These are phyloP conservation scores for Aspergillus terreus DNA, from an alignment of 2,329 filamentous ascomycete species.

Conservation along the genomic window DNA sequence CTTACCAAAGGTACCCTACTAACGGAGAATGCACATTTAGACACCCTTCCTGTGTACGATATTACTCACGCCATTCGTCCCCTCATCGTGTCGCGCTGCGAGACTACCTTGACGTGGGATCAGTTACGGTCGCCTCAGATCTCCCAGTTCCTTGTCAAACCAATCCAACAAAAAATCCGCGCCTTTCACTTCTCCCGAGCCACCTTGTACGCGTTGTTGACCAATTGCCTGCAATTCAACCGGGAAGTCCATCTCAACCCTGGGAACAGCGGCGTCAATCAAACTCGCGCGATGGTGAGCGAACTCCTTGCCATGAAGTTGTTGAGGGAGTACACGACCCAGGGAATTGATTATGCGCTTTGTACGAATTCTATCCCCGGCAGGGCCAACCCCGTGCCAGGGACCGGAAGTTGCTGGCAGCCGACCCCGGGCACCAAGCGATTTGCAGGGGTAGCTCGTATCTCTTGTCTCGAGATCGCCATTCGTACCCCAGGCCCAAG, in stretches of 20 bases:
- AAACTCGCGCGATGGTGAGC: slow-evolving; percentile 81
- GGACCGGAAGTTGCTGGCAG: slow-evolving; percentile 35
- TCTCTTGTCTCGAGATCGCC: slow-evolving; percentile 87
- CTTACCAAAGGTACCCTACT: neutral
- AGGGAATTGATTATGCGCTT: slow-evolving; percentile 89
- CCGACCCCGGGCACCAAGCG: slow-evolving; percentile 40
- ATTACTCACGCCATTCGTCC: slow-evolving; percentile 87
- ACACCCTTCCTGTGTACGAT: slow-evolving; percentile 82
- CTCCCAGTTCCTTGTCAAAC: slow-evolving; percentile 92
- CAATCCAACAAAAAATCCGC: slow-evolving; percentile 86
- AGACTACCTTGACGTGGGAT: slow-evolving; percentile 91
- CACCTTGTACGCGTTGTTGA: slow-evolving; percentile 84
- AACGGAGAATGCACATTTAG: slow-evolving; percentile 43
- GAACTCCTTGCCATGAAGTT: slow-evolving; percentile 87
- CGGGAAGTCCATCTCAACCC: slow-evolving; percentile 82
- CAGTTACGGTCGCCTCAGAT: slow-evolving; percentile 93
- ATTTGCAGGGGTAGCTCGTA: slow-evolving; percentile 63
- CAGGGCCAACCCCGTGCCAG: slow-evolving; percentile 63
- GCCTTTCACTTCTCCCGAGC: slow-evolving; percentile 79
- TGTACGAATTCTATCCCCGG: slow-evolving; percentile 90
- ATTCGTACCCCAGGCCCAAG: slow-evolving; percentile 92
- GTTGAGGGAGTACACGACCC: slow-evolving; percentile 83
- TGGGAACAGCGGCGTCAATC: slow-evolving; percentile 77
- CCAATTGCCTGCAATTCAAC: slow-evolving; percentile 87
- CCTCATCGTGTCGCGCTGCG: slow-evolving; percentile 77